Base-by-base conservation (phyloP, 306 rosid genomes). In the Lathyrus tuberosus region DNA sequence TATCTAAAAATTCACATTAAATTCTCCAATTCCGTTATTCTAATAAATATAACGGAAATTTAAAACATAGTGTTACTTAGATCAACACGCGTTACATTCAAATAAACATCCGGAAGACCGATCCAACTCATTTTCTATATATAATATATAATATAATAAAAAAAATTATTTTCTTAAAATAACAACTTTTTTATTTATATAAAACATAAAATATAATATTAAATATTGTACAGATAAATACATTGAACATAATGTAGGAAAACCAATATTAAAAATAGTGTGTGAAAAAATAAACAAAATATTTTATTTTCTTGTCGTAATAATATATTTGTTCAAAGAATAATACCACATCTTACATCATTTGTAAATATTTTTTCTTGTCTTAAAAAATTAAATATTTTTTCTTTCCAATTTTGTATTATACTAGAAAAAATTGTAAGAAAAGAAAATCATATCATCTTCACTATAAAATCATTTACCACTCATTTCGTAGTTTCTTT, bases 381-480 rank as follows among this genome's bases (percentile, higher is more conserved):
- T 44, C 8, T 13, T 5, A 44, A 46, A 46, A 46, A 46, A 16
- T 26, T 3, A 20, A 20, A 46, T 5, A 51, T 49, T 8, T 8
- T 17, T 51, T 46, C 3, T 35, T 35, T 35, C 3, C 40, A 35
- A 35, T 6, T 20, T 20, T 20, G 22, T 20, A 20, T 20, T 20
- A 0, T 20, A 20, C 1, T 20, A 0, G 1, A 20, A 20, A 20
- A 20, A 20, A 5, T 35, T 35, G 10, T 7, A 35, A 7, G 6
- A 52, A 52, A 20, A 24, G 41, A 54, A 51, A 51, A 51, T 51
- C 2, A 51, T 17, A 46, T 35, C 2, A 35, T 35, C 22, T 20
- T 68, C 15, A 10, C 22, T 87, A 90, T 88, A 86, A 79, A 88
- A 83, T 90, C 80, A 35, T 85, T 83, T 80, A 77, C 82, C 79